Percentiles rank a stretch among this genome's conserved stretches.
Conservation (phyloP, 768 basidiomycete genomes). For the Suillus decipiens region DNA sequence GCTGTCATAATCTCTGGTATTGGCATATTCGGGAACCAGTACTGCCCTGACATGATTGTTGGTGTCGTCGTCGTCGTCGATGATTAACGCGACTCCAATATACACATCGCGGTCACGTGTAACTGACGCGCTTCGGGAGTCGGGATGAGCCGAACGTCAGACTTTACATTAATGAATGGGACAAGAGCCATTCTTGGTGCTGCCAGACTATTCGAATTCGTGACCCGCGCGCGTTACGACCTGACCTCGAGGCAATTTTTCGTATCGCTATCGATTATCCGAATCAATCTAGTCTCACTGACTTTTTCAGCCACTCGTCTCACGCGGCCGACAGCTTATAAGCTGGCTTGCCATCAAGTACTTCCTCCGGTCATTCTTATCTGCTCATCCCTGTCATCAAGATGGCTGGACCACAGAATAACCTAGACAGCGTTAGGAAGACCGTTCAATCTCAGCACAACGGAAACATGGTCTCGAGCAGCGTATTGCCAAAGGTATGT, state of each 20-base stretch:
- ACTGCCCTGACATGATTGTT: conserved; percentile 35
- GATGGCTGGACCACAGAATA: background rate
- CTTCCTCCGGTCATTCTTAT: background rate
- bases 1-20: conserved; percentile 63
- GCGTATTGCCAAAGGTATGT: conserved; percentile 2
- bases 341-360: background rate
- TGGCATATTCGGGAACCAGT: conserved; percentile 69
- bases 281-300: conserved; percentile 5
- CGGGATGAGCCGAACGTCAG: conserved; percentile 5
- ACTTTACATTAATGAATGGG: conserved; percentile 7
- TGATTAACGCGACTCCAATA: background rate
- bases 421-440: conserved; percentile 2
- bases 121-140: conserved; percentile 1
- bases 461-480: conserved; percentile 5
- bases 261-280: conserved; percentile 5
- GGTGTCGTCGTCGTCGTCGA: background rate
- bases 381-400: background rate
- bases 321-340: conserved; percentile 11
- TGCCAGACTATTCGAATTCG: conserved; percentile 3
- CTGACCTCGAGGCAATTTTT: conserved; percentile 3
- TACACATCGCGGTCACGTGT: conserved; percentile 32
- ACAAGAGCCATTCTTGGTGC: conserved; percentile 1
- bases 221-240: conserved; percentile 4
- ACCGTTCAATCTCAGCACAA: background rate
- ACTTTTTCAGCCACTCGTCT: conserved; percentile 5